Conservation (phyloP, 2,329 filamentous ascomycete species). For the Septoria linicola region DNA sequence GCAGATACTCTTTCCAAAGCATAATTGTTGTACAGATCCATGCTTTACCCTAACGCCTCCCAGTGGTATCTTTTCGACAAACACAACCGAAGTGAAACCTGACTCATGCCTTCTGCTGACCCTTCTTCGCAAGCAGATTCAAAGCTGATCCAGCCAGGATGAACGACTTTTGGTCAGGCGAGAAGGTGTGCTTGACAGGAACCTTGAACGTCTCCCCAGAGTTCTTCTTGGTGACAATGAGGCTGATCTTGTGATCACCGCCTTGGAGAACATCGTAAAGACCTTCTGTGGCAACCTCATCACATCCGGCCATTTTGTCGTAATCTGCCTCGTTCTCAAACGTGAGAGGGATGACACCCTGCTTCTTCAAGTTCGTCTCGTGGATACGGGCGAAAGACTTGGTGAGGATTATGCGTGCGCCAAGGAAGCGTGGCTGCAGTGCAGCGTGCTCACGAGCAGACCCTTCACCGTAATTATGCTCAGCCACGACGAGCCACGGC, state of each 20-base stretch:
- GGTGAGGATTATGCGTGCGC: conserved; percentile 75
- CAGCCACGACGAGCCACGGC: conserved; percentile 91
- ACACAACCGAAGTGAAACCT: neutral
- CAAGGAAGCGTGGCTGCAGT: conserved; percentile 85
- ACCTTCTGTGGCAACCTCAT: conserved; percentile 78
- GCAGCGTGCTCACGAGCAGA: conserved; percentile 87
- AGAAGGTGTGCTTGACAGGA: conserved; percentile 82
- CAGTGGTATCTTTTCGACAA: conserved; percentile 3
- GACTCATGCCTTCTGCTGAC: conserved; percentile 19
- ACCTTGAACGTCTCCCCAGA: conserved; percentile 66
- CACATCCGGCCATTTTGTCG: conserved; percentile 76
- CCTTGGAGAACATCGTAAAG: conserved; percentile 77
- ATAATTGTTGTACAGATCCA: neutral
- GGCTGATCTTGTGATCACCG: conserved; percentile 72
- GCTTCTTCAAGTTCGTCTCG: conserved; percentile 95
- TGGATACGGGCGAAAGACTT: conserved; percentile 92
- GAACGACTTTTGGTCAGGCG: conserved; percentile 85
- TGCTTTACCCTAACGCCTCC: neutral
- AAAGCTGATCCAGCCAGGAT: conserved; percentile 90
- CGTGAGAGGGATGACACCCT: conserved; percentile 91
- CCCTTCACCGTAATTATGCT: conserved; percentile 96
- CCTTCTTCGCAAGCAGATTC: conserved; percentile 76
- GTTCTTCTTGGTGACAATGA: conserved; percentile 52
- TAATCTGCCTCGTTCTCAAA: conserved; percentile 89
- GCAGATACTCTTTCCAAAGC: neutral